These are phyloP conservation scores for Silene latifolia DNA, from an alignment of 148 eudicot species.

Conservation along the genomic window DNA sequence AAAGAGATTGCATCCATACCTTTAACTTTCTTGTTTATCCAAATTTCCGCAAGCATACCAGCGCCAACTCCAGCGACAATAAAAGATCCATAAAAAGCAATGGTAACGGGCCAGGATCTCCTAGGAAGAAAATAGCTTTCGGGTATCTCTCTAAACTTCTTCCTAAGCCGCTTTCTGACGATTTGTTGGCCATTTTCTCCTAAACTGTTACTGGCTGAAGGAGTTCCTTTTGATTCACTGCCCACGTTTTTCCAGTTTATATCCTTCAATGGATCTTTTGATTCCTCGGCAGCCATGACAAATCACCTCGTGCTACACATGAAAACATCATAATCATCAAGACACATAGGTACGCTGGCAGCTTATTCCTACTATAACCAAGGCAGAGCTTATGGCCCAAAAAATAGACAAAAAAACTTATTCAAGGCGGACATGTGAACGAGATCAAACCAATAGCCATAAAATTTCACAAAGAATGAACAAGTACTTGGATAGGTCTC, in stretches of 20 bases:
- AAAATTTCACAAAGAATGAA: not conserved
- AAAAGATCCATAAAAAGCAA: slow-evolving; percentile 55
- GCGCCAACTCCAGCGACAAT: slow-evolving; percentile 72
- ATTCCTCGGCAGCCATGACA: slow-evolving; percentile 44
- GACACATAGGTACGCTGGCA: not conserved
- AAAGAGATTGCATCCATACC: slow-evolving; percentile 29
- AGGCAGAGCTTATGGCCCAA: not conserved
- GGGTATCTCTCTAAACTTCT: slow-evolving; percentile 54
- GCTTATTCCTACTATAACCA: not conserved
- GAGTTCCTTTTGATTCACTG: slow-evolving; percentile 13
- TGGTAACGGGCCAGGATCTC: slow-evolving; percentile 46
- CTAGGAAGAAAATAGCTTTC: slow-evolving; percentile 69
- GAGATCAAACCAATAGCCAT: not conserved
- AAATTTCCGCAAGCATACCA: slow-evolving; percentile 59
- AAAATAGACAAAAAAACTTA: not conserved
- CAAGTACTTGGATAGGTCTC: not conserved
- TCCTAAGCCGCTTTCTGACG: slow-evolving; percentile 47
- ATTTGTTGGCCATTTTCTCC: slow-evolving; percentile 31
- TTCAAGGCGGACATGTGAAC: not conserved
- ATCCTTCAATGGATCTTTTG: slow-evolving; percentile 47
- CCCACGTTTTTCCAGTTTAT: slow-evolving; percentile 56
- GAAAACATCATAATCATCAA: not conserved
- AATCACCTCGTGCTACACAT: slow-evolving; percentile 13
- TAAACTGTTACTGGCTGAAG: slow-evolving; percentile 12
- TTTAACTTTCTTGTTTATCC: slow-evolving; percentile 75